Percentiles rank a stretch among this genome's conserved stretches.
These are phyloP conservation scores for Chrysoporthe cubensis DNA, from an alignment of 2,329 filamentous ascomycete species.

Conservation along the genomic window DNA sequence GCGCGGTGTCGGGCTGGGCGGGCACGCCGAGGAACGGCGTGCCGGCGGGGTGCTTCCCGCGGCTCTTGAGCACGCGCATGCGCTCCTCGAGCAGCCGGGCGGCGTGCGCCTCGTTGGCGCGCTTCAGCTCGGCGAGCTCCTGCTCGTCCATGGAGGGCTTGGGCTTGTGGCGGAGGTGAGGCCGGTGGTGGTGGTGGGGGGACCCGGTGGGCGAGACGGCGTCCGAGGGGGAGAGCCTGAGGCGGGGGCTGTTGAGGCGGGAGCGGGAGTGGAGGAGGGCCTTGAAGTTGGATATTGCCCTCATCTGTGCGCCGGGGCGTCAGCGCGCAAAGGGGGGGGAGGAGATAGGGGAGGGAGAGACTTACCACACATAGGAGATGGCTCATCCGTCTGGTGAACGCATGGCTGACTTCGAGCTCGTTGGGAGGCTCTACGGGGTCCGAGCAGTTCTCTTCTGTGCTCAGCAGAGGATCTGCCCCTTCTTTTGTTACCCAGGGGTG, in stretches of 20 bases:
- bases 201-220: constrained; percentile 31
- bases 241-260: constrained; percentile 23
- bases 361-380: constrained; percentile 74
- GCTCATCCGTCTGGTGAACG: constrained; percentile 88
- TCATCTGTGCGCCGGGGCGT: constrained; percentile 55
- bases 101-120: constrained; percentile 51
- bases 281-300: constrained; percentile 90
- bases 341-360: constrained; percentile 35
- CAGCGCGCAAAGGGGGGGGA: neutral
- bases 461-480: constrained; percentile 77
- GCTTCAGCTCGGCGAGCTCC: constrained; percentile 33
- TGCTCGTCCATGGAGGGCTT: constrained; percentile 28
- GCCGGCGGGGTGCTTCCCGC: neutral
- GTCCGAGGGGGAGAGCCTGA: constrained; percentile 40
- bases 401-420: constrained; percentile 85
- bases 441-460: constrained; percentile 83
- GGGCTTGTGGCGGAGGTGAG: constrained; percentile 14
- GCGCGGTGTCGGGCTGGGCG: neutral
- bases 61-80: constrained; percentile 42
- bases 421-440: constrained; percentile 82
- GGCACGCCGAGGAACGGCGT: neutral
- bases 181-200: neutral
- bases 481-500: constrained; percentile 91
- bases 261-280: constrained; percentile 54
- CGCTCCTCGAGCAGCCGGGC: constrained; percentile 53